Percentiles rank a stretch among this genome's conserved stretches.
Conservation (phyloP, 2,329 filamentous ascomycete genomes). For the Scytalidium lignicola region DNA sequence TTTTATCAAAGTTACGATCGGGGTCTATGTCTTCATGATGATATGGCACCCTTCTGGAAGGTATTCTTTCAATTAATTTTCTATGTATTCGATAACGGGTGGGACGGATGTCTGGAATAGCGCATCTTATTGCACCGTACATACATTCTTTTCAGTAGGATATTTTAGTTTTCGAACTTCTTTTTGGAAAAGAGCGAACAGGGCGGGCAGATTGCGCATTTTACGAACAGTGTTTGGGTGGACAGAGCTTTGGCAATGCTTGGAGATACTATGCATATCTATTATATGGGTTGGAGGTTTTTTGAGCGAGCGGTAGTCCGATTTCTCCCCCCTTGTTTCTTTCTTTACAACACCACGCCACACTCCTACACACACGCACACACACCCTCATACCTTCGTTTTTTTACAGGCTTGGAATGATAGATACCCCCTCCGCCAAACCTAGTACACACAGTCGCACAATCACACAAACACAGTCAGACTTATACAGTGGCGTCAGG, state of each 20-base stretch:
- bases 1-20: no score
- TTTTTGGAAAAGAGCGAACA: neutral
- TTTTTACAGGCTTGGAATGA: neutral
- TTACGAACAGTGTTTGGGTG: neutral
- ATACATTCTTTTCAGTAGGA: neutral
- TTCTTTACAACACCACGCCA: neutral
- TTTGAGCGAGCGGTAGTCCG: neutral
- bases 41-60: neutral
- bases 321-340: neutral
- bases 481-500: no score
- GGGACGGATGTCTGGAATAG: neutral
- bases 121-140: neutral
- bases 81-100: neutral
- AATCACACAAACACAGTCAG: no score
- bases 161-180: neutral
- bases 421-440: neutral
- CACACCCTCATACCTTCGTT: neutral
- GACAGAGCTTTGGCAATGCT: no score
- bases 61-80: neutral
- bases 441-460: no score
- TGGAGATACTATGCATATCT: no score
- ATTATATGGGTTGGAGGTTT: no score
- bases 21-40: neutral
- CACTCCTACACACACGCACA: neutral
- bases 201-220: neutral